Evolutionary conservation across 768 basidiomycete genomes (phyloP), one percentile per base, ranked within the genome.

Genomic region (Solioccasus polychromus): DNA sequence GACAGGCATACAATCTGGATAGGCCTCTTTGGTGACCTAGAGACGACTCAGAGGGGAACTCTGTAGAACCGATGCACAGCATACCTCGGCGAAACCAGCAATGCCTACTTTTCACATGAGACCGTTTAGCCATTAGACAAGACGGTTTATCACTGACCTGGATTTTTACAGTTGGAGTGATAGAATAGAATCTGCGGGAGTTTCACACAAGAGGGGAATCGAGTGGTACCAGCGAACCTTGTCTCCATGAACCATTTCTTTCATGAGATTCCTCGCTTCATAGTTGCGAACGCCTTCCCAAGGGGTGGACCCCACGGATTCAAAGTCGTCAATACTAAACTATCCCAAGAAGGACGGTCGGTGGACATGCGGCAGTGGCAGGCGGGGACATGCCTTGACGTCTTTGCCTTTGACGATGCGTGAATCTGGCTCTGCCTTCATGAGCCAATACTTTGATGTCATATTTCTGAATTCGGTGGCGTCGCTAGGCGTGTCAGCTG

Each of bases 201-300:
- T 26, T 36, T 43, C 37, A 45, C 25, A 20, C 35, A 12, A 15
- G 26, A 38, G 20, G 10, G 24, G 35, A 22, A 5, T 15, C 37
- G 12, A 34, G 23, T 11, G 18, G 39, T n/a, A 23, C 26, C 0
- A 35, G 44, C 70, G 14, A 25, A 85, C 89, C 71, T 86, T 79
- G 60, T 92, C 88, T 32, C 84, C 85, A 15, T 75, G 58, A 48
- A 70, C 71, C 89, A 91, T 92, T 59, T 82, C 78, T 61, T 82
- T 86, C 83, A 92, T 91, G 50, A 89, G 59, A 61, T 91, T 91
- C 48, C 83, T 74, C 7, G 89, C 89, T 63, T 89, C 85, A 53
- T 83, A 83, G 55, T 89, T 91, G 28, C 89, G 73, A 18, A 92
- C 89, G n/a, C 89, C 89, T 58, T 91, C 89, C 89, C 89, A 92